These are phyloP conservation scores for Clonostachys rhizophaga DNA, from an alignment of 2,329 filamentous ascomycete genomes.

Conservation along the genomic window DNA sequence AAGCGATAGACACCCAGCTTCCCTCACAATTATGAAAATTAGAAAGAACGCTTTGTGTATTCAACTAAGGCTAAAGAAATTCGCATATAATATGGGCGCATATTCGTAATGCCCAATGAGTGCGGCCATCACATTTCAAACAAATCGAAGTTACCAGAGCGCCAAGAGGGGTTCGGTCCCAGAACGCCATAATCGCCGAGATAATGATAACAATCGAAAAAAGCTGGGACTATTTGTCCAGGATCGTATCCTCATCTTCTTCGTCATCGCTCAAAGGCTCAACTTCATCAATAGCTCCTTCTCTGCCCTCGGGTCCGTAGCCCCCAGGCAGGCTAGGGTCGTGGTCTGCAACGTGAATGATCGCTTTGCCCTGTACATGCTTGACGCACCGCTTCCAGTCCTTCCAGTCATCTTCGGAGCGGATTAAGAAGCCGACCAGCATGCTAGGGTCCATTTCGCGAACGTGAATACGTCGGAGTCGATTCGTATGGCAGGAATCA, in stretches of 20 bases:
- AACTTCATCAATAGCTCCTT: constrained; percentile 81
- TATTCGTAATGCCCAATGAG: too few species aligned
- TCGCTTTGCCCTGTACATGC: constrained; percentile 73
- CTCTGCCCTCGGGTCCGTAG: constrained; percentile 50
- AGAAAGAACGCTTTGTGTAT: constrained; percentile 4
- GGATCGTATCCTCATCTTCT: constrained; percentile 18
- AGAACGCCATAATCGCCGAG: too few species aligned
- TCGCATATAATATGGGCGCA: constrained; percentile 6
- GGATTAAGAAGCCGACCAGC: constrained; percentile 90
- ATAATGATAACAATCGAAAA: too few species aligned
- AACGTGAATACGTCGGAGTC: constrained; percentile 76
- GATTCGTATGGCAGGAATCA: constrained; percentile 80
- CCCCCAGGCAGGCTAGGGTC: constrained; percentile 54
- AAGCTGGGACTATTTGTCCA: too few species aligned
- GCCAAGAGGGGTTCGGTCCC: too few species aligned
- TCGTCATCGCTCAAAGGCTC: constrained; percentile 78
- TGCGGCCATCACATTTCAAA: too few species aligned
- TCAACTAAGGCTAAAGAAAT: background rate
- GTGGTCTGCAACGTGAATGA: constrained; percentile 77
- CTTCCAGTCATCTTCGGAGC: constrained; percentile 75
- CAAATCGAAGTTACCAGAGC: too few species aligned
- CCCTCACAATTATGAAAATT: too few species aligned
- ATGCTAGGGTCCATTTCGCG: constrained; percentile 97
- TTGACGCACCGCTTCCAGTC: constrained; percentile 75
- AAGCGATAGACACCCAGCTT: constrained; percentile 25